These are phyloP conservation scores for Mangifera indica DNA, from an alignment of 345 rosid species.

Conservation along the genomic window DNA sequence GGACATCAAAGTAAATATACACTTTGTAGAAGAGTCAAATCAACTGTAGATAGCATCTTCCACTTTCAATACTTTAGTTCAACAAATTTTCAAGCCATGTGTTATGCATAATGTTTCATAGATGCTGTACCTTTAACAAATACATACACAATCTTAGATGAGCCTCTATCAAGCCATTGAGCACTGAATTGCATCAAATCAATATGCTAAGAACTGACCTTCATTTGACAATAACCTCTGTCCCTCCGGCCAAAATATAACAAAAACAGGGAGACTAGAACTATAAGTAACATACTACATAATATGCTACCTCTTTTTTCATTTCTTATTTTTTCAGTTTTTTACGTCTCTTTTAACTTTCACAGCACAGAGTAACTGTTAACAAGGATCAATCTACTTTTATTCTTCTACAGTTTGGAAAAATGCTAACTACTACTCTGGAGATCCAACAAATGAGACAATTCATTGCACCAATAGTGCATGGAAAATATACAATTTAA, in stretches of 20 bases:
- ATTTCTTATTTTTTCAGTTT: not conserved
- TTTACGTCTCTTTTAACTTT: not conserved
- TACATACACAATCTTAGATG: not conserved
- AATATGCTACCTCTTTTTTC: not conserved
- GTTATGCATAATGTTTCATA: not conserved
- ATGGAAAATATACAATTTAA: no score
- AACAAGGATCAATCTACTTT: not conserved
- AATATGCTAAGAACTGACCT: not conserved
- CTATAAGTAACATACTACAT: not conserved
- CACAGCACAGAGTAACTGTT: not conserved
- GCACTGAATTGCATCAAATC: not conserved
- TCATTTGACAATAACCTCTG: not conserved
- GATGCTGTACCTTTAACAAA: conserved; percentile 1
- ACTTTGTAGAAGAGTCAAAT: not conserved
- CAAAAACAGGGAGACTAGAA: not conserved
- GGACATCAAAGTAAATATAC: not conserved
- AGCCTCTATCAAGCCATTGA: not conserved
- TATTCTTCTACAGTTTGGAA: not conserved
- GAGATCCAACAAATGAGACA: not conserved
- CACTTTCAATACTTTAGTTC: not conserved
- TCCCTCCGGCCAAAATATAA: not conserved
- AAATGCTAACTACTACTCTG: not conserved
- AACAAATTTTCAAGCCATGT: not conserved
- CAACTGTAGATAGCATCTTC: not conserved
- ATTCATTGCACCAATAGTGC: not conserved